Conservation (phyloP, 179 eudicot genomes). For the Heliamphora pulchella region DNA sequence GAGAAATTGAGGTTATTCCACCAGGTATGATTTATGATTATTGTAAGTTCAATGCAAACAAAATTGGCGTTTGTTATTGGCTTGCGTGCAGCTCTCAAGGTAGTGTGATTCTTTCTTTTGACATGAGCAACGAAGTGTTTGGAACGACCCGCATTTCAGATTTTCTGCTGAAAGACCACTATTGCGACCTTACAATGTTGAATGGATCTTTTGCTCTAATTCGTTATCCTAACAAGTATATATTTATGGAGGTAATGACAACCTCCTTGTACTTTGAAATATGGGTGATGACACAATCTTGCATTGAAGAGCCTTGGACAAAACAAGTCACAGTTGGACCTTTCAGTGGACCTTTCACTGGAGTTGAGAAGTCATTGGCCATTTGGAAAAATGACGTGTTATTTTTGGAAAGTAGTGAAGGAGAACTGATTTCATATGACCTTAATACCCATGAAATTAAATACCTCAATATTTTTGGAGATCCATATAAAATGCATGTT, state of each 20-base stretch:
- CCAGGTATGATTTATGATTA: neutral
- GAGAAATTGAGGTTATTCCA: neutral
- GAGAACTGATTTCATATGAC: neutral
- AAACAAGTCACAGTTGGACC: neutral
- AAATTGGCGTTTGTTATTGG: neutral
- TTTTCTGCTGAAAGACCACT: neutral
- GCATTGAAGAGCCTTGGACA: neutral
- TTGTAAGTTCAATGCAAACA: neutral
- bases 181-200: neutral
- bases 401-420: neutral
- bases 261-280: neutral
- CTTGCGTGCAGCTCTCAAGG: neutral
- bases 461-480: neutral
- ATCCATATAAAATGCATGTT: neutral
- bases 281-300: neutral
- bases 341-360: too few relatives aligned
- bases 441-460: neutral
- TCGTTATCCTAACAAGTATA: neutral
- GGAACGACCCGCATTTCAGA: neutral
- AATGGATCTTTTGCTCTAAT: slow-evolving; percentile 6
- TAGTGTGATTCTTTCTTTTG: slow-evolving; percentile 2
- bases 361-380: neutral
- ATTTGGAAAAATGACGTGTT: neutral
- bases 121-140: slow-evolving; percentile 1
- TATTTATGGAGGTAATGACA: neutral